Conservation (phyloP, 2,329 filamentous ascomycete genomes). For the Paraphoma chrysanthemicola region DNA sequence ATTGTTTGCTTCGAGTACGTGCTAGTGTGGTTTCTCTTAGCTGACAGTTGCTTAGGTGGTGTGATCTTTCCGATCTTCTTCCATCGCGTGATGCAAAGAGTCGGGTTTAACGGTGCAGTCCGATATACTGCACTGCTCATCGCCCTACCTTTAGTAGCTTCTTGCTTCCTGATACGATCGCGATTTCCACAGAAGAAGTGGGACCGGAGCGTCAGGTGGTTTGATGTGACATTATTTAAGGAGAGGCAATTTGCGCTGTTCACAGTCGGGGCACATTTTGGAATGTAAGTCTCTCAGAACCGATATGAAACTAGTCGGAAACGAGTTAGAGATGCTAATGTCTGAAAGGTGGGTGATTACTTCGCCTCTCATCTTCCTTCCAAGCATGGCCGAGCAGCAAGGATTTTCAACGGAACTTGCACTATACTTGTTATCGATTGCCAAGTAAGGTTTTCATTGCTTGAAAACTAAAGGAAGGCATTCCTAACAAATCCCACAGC, state of each 20-base stretch:
- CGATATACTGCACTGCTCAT: constrained; percentile 14
- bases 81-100: constrained; percentile 3
- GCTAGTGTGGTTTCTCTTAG: too few relatives aligned
- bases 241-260: constrained; percentile 8
- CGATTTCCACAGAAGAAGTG: not conserved
- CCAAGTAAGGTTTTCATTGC: constrained; percentile 1
- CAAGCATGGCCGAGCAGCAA: constrained; percentile 5
- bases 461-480: too few relatives aligned
- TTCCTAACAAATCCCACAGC: not conserved
- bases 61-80: constrained; percentile 22
- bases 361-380: constrained; percentile 10
- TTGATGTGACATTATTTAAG: constrained; percentile 6
- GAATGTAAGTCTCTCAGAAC: constrained; percentile 1
- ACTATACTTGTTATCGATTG: constrained; percentile 9
- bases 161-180: not conserved
- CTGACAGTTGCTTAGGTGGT: constrained; percentile 3
- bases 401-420: constrained; percentile 8
- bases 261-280: constrained; percentile 6
- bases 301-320: too few relatives aligned
- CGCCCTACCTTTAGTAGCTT: not conserved
- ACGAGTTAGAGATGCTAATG: not conserved
- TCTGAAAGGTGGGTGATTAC: constrained; percentile 8
- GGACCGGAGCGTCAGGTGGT: not conserved
- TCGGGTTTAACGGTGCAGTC: constrained; percentile 15
- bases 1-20: not conserved